Percentiles rank a stretch among this genome's conserved stretches.
These are phyloP conservation scores for Clarireedia sp. DNA, from an alignment of 2,329 filamentous ascomycete species.

Conservation along the genomic window DNA sequence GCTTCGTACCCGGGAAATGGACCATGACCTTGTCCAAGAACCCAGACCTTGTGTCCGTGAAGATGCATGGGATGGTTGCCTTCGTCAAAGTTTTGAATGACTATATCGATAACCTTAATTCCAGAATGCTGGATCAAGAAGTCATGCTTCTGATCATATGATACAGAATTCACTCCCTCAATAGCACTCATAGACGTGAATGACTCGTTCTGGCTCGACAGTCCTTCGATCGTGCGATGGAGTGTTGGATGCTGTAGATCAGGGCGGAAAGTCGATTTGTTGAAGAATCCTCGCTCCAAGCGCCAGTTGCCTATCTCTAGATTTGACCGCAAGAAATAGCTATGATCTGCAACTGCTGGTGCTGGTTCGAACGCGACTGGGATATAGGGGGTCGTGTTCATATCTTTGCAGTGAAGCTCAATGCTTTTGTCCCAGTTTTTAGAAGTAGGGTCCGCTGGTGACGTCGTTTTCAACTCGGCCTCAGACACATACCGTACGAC, in stretches of 20 bases:
- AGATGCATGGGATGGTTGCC: conserved; percentile 67
- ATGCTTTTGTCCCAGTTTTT: conserved; percentile 38
- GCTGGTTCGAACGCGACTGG: conserved; percentile 38
- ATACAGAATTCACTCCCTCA: conserved; percentile 45
- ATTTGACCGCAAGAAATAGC: conserved; percentile 47
- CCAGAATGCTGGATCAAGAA: conserved; percentile 58
- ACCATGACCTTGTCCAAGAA: conserved; percentile 53
- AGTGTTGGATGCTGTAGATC: conserved; percentile 41
- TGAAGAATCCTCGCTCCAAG: conserved; percentile 51
- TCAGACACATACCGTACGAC: conserved; percentile 38
- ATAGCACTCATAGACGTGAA: conserved; percentile 36
- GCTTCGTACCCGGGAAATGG: conserved; percentile 39
- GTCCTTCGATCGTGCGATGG: conserved; percentile 41
- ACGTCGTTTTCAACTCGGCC: background rate
- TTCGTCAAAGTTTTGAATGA: conserved; percentile 69
- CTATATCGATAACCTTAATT: conserved; percentile 58
- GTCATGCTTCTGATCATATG: conserved; percentile 35
- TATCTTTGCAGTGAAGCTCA: conserved; percentile 24
- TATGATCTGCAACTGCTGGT: conserved; percentile 41
- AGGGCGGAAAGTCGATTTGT: conserved; percentile 45
- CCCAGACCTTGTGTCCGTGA: conserved; percentile 70
- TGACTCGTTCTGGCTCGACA: conserved; percentile 36
- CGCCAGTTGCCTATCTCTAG: conserved; percentile 53
- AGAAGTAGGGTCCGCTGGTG: conserved; percentile 21
- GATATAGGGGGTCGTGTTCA: conserved; percentile 35